Conservation (phyloP, 2,329 filamentous ascomycete species). For the Cercospora zeae-maydis region DNA sequence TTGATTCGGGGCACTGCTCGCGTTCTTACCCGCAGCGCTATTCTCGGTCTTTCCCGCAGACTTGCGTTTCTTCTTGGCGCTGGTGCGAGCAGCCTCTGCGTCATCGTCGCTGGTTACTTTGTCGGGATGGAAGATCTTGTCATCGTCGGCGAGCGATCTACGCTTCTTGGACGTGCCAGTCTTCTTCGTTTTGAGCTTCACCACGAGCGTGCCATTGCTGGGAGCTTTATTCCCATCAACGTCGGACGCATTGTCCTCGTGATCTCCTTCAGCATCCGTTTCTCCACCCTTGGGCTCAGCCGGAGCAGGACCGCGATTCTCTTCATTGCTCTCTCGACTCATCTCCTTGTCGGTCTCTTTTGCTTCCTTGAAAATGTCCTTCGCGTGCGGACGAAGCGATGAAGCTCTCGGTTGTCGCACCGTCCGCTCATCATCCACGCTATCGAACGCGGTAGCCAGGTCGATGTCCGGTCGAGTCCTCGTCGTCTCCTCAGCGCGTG, state of each 20-base stretch:
- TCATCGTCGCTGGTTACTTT: conserved; percentile 22
- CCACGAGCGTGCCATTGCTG: conserved; percentile 2
- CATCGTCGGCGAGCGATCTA: conserved; percentile 15
- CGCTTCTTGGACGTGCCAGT: conserved; percentile 18
- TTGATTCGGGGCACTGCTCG: conserved; percentile 8
- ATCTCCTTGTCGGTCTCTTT: conserved; percentile 13
- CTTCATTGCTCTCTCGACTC: conserved; percentile 2
- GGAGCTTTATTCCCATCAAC: neutral
- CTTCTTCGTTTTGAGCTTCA: conserved; percentile 32
- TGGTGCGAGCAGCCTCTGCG: conserved; percentile 24
- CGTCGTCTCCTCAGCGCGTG: conserved; percentile 12
- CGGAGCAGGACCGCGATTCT: neutral
- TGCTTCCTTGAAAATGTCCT: conserved; percentile 26
- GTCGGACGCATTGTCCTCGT: neutral
- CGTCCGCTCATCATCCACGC: conserved; percentile 24
- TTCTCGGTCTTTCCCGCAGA: conserved; percentile 23
- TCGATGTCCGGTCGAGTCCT: conserved; percentile 18
- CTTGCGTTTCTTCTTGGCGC: conserved; percentile 35
- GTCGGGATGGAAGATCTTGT: conserved; percentile 4
- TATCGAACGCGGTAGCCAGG: conserved; percentile 24
- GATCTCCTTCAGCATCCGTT: neutral
- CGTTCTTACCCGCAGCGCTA: conserved; percentile 12
- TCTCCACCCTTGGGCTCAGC: neutral
- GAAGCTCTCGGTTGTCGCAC: conserved; percentile 20
- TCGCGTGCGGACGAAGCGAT: conserved; percentile 25